Evolutionary conservation across 2,329 filamentous ascomycete species (phyloP).

Genomic region (Clarireedia hainanense): DNA sequence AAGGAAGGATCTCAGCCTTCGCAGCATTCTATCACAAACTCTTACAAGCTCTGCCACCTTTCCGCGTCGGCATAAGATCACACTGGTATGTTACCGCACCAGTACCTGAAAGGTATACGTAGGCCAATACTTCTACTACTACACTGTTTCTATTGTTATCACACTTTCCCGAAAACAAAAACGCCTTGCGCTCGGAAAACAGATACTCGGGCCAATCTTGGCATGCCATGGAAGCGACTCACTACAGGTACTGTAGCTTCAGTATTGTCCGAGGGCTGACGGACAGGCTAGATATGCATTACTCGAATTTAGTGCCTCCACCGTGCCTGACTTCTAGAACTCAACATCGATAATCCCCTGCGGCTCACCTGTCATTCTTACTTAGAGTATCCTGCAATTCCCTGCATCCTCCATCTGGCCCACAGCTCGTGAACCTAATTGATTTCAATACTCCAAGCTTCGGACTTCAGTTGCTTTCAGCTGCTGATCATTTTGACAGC

Average conservation of each 20-base stretch:
- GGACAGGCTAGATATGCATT: not conserved
- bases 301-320: not conserved
- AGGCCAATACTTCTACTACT: not conserved
- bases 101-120: not conserved
- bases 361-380: not conserved
- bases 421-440: not conserved
- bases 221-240: not conserved
- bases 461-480: not conserved
- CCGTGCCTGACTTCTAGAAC: not conserved
- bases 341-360: not conserved
- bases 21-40: not conserved
- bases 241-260: not conserved
- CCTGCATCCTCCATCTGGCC: not conserved
- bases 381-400: not conserved
- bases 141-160: constrained; percentile 7
- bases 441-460: not conserved
- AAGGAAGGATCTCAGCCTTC: constrained; percentile 4
- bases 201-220: not conserved
- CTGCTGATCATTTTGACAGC: not conserved
- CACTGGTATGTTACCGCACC: not conserved
- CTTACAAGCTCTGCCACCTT: not conserved
- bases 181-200: not conserved
- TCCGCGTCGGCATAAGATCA: not conserved
- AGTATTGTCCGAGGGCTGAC: constrained; percentile 8
- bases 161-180: not conserved